Evolutionary conservation across 192 early-diverging fungal genomes (phyloP), one percentile per base, ranked within the genome.

Genomic region (Gaertneriomyces semiglobifer): DNA sequence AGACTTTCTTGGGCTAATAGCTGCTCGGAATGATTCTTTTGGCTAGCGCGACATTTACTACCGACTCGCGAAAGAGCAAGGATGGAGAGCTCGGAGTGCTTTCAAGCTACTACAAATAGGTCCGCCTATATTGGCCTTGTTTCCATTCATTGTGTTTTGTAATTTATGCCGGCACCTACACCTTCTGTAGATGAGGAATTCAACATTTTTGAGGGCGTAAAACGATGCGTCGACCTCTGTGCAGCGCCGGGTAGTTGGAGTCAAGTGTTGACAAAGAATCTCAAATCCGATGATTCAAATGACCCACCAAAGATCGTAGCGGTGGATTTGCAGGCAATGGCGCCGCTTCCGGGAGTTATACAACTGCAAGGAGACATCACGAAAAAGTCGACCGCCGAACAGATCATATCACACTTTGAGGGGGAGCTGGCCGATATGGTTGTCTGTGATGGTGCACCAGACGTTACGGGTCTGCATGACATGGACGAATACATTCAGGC

Each of bases 401-500:
- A 90, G 68, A 97, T 99, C 56, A 84, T 93, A 55, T 83, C 84
- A 14, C 90, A 91, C 68, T 94, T 99, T 77, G 89, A 93, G 44
- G 93, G 93, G 33, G 77, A 86, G 56, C 77, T 87, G 76, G 93
- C 94, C 1, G 94, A 98, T 68, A 77, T 98, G 69, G 94, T 98
- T 38, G 88, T 99, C 51, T 93, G 95, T 79, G 95, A 96, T 75
- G 95, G 95, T 61, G 93, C 93, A 14, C 93, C 93, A 16, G 93
- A 96, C 72, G 93, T 99, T 18, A 99, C 95, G 10, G 96, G 96
- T 18, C 81, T 96, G 41, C 95, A 98, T 74, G 97, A 98, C 66
- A 93, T 98, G 84, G 97, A 99, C 80, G 97, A 99, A 78, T 99
- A 95, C 72, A 93, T 98, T 68, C 97, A 99, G 68, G 94, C 95